Percentiles rank a stretch among this genome's conserved stretches.
Evolutionary conservation across 2,329 filamentous ascomycete species (phyloP).

Genomic region (Coccinonectria pachysandricola): DNA sequence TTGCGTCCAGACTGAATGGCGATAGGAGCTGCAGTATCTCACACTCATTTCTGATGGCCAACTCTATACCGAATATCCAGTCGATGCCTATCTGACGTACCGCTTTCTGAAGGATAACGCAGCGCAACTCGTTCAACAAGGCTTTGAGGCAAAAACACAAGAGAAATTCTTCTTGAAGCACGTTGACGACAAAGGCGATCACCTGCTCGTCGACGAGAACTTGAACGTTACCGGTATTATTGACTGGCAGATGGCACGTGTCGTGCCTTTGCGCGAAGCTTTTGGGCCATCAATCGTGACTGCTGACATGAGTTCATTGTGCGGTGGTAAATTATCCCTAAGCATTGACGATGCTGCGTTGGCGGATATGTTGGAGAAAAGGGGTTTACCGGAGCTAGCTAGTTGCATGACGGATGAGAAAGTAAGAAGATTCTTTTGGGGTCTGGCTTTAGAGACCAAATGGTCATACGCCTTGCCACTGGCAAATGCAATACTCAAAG

Average conservation of each 20-base stretch:
- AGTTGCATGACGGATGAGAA: constrained; percentile 8
- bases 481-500: constrained; percentile 11
- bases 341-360: constrained; percentile 8
- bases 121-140: neutral
- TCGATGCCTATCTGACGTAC: constrained; percentile 4
- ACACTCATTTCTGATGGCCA: constrained; percentile 8
- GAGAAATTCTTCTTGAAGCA: constrained; percentile 32
- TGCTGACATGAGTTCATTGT: neutral
- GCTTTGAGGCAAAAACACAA: neutral
- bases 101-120: neutral
- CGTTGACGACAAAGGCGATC: constrained; percentile 35
- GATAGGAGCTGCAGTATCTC: constrained; percentile 8
- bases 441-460: constrained; percentile 8
- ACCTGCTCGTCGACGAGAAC: constrained; percentile 32
- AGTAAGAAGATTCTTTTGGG: constrained; percentile 14
- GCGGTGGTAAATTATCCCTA: constrained; percentile 3
- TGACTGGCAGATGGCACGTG: constrained; percentile 13
- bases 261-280: constrained; percentile 8
- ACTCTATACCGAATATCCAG: constrained; percentile 7
- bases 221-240: constrained; percentile 30
- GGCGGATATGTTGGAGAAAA: constrained; percentile 5
- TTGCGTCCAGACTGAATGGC: constrained; percentile 7
- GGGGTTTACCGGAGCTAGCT: constrained; percentile 1
- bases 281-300: constrained; percentile 4
- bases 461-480: constrained; percentile 10